Conservation (phyloP, 495 filamentous ascomycete genomes). For the Aspergillus kassunensis region DNA sequence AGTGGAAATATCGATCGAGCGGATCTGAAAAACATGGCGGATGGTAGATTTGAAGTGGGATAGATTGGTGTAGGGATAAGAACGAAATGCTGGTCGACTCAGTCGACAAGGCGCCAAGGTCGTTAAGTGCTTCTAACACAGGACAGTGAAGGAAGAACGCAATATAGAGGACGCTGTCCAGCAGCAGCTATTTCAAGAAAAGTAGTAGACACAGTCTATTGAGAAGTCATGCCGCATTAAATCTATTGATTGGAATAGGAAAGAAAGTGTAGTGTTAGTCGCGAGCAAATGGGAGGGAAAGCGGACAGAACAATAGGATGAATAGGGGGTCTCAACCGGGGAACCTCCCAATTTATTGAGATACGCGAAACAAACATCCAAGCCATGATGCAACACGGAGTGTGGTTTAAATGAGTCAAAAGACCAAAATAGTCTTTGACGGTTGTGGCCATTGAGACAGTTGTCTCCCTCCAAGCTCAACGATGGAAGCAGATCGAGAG, state of each 20-base stretch:
- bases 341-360: conserved; percentile 3
- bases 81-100: neutral
- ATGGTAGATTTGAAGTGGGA: neutral
- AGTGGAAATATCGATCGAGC: conserved; percentile 37
- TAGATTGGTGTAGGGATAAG: neutral
- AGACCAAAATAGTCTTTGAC: conserved; percentile 5
- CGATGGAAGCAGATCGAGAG: neutral
- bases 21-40: conserved; percentile 31
- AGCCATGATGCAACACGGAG: neutral
- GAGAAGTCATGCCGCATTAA: conserved; percentile 14
- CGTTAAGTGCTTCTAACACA: neutral
- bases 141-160: neutral
- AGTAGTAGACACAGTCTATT: conserved; percentile 9
- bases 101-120: neutral
- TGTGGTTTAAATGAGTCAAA: neutral
- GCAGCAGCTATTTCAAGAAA: conserved; percentile 10
- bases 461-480: neutral
- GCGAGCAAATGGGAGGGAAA: neutral
- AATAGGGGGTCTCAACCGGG: neutral
- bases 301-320: conserved; percentile 8
- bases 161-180: conserved; percentile 9
- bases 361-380: neutral
- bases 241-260: conserved; percentile 15
- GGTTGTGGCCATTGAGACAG: conserved; percentile 1
- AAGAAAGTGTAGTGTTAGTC: conserved; percentile 3